Percentiles rank a stretch among this genome's conserved stretches.
Evolutionary conservation across 2,329 filamentous ascomycete species (phyloP).

Genomic region (Sporothrix euskadiensis): DNA sequence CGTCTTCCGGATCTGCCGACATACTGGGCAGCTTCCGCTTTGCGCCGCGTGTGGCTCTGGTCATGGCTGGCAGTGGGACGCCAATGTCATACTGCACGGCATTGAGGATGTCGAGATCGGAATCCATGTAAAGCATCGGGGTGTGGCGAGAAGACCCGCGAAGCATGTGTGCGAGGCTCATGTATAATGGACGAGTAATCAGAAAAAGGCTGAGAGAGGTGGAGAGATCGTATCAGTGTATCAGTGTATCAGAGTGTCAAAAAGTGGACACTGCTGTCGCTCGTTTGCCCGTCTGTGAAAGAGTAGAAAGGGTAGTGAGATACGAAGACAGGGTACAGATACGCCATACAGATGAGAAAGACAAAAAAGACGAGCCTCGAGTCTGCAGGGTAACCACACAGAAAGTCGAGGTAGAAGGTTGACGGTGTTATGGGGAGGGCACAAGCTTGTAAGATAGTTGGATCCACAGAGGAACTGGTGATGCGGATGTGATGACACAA

Average conservation of each 20-base stretch:
- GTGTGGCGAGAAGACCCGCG: not conserved
- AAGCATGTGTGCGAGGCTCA: not conserved
- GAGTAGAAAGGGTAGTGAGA: not conserved
- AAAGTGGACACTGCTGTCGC: not conserved
- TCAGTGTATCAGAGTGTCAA: not conserved
- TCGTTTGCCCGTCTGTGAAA: not conserved
- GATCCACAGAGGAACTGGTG: not conserved
- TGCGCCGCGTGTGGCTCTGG: not conserved
- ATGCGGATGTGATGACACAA: not conserved
- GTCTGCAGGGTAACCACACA: not conserved
- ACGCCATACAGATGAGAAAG: not conserved
- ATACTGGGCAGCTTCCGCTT: slow-evolving; percentile 13
- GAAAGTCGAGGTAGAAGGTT: not conserved
- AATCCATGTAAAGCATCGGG: slow-evolving; percentile 38
- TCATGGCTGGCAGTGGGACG: slow-evolving; percentile 24
- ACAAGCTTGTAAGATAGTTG: not conserved
- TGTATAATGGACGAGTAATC: not conserved
- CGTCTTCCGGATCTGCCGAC: not conserved
- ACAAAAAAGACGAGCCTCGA: not conserved
- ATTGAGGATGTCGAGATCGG: slow-evolving; percentile 48
- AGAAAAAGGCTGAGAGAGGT: not conserved
- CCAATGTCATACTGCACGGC: slow-evolving; percentile 50
- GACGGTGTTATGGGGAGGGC: not conserved
- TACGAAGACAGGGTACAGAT: not conserved
- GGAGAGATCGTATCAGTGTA: not conserved